Evolutionary conservation across 2,329 filamentous ascomycete species (phyloP).

Genomic region (Aureobasidium sp.): DNA sequence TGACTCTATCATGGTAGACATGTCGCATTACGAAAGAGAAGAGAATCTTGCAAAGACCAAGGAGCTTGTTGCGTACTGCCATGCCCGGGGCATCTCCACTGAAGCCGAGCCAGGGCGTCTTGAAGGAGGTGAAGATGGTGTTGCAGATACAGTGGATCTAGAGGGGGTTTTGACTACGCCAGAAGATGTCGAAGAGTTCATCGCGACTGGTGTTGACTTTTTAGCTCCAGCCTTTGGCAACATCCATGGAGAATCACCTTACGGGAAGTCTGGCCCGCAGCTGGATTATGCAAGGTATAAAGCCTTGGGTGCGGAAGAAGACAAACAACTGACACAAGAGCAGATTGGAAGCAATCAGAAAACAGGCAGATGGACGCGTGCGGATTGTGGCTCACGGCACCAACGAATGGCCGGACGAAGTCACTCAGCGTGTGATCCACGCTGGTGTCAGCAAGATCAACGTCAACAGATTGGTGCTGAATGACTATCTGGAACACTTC

Average conservation of each 20-base stretch:
- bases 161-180: constrained; percentile 25
- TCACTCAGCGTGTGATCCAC: neutral
- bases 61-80: neutral
- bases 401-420: neutral
- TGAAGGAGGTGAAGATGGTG: constrained; percentile 30
- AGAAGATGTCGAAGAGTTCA: constrained; percentile 26
- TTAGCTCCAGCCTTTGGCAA: constrained; percentile 27
- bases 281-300: neutral
- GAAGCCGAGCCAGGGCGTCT: constrained; percentile 29
- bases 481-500: neutral
- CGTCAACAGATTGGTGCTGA: neutral
- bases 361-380: constrained; percentile 9
- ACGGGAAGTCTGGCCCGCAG: neutral
- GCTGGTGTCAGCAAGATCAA: neutral
- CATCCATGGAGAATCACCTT: neutral
- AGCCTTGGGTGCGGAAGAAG: neutral
- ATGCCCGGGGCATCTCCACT: constrained; percentile 8
- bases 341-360: neutral
- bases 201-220: constrained; percentile 27
- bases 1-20: constrained; percentile 1
- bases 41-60: neutral
- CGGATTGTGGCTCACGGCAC: neutral
- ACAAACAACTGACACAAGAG: neutral
- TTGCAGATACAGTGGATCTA: constrained; percentile 25
- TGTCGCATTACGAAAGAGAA: neutral